These are phyloP conservation scores for Trametes cubensis DNA, from an alignment of 768 basidiomycete species.

Conservation along the genomic window DNA sequence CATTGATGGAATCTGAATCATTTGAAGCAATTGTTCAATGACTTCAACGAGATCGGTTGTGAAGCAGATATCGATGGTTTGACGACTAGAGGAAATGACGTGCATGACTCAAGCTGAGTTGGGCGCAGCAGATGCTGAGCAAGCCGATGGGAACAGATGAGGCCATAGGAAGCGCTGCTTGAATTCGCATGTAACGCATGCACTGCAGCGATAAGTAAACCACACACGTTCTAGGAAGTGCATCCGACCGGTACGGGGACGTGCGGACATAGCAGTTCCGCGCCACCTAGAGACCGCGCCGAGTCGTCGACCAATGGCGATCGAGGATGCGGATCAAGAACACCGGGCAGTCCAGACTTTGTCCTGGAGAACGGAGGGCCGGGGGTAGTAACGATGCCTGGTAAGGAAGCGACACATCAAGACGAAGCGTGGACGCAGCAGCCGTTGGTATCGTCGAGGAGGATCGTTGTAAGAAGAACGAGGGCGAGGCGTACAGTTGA, in stretches of 20 bases:
- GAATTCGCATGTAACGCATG: neutral
- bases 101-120: neutral
- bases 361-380: too few species aligned
- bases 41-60: too few species aligned
- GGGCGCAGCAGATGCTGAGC: neutral
- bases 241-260: neutral
- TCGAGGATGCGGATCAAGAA: neutral
- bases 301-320: neutral
- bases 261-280: neutral
- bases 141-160: neutral
- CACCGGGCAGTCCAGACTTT: neutral
- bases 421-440: too few species aligned
- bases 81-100: neutral
- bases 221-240: neutral
- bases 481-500: too few species aligned
- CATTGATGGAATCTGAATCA: too few species aligned
- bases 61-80: too few species aligned
- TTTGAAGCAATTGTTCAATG: too few species aligned
- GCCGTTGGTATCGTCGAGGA: too few species aligned
- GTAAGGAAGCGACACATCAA: too few species aligned
- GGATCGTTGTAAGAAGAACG: neutral
- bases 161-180: neutral
- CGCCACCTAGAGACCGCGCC: neutral
- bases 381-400: too few species aligned
- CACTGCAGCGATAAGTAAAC: too few species aligned